A percentile compares a stretch with the other conserved stretches of the same genome.
Evolutionary conservation across 768 basidiomycete genomes (phyloP).

Genomic region (Vararia minispora): DNA sequence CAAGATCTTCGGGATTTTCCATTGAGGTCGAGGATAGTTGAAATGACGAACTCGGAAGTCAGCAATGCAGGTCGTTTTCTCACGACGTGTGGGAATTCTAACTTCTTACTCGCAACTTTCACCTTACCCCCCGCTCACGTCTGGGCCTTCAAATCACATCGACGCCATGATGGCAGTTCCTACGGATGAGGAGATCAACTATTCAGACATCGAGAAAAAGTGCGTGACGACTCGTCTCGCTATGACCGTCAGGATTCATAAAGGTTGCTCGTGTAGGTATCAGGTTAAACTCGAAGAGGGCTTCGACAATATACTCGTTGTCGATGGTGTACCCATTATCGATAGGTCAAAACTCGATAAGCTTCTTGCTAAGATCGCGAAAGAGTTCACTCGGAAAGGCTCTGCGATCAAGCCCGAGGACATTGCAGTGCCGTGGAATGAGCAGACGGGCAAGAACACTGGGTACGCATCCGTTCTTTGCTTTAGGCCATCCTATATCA

Average conservation of each 20-base stretch:
- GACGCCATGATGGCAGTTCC: constrained; percentile 7
- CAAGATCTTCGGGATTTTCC: no score
- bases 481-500: background rate
- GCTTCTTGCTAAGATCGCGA: constrained; percentile 69
- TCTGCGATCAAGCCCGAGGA: constrained; percentile 63
- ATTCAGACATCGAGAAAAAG: constrained; percentile 15
- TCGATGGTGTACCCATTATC: constrained; percentile 88
- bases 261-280: constrained; percentile 49
- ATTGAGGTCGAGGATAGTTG: no score
- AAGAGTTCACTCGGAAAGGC: constrained; percentile 79
- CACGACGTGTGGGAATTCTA: no score
- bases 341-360: constrained; percentile 78
- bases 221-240: background rate
- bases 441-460: constrained; percentile 74
- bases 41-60: no score
- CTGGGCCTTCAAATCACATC: no score
- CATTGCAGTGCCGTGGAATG: constrained; percentile 85
- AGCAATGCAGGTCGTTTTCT: no score
- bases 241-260: background rate
- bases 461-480: constrained; percentile 47
- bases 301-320: constrained; percentile 84
- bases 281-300: constrained; percentile 74
- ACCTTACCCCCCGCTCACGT: no score
- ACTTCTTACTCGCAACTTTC: no score
- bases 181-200: constrained; percentile 12